A percentile compares a stretch with the other conserved stretches of the same genome.
These are phyloP conservation scores for Euphrasia confusa DNA, from an alignment of 257 asterid genomes.

Conservation along the genomic window DNA sequence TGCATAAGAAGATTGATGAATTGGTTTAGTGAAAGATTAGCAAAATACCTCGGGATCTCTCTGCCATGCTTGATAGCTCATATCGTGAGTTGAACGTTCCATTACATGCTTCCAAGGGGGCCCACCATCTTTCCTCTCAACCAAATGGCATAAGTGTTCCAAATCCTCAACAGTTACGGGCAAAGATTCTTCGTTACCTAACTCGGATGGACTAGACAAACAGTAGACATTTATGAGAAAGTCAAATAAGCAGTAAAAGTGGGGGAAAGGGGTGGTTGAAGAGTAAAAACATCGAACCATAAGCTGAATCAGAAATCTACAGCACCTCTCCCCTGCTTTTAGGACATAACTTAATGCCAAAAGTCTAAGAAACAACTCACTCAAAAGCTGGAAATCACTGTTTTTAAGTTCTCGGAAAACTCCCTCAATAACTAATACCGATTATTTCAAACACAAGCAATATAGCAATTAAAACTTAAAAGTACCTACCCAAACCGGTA, in stretches of 20 bases:
- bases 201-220: constrained; percentile 40
- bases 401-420: neutral
- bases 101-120: constrained; percentile 88
- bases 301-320: neutral
- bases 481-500: neutral
- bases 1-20: neutral
- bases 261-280: neutral
- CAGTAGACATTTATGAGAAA: neutral
- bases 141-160: constrained; percentile 59
- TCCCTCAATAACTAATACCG: neutral
- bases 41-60: constrained; percentile 67
- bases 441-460: constrained; percentile 9
- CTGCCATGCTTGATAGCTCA: constrained; percentile 96
- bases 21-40: neutral
- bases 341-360: neutral
- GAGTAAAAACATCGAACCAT: neutral
- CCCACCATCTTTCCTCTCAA: constrained; percentile 84
- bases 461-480: neutral
- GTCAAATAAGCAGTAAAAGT: neutral
- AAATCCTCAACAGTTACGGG: constrained; percentile 54
- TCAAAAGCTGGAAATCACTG: neutral
- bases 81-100: constrained; percentile 64
- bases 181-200: constrained; percentile 29
- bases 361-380: neutral
- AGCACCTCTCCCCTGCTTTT: too few species aligned